Evolutionary conservation across 2,329 filamentous ascomycete species (phyloP).

Genomic region (Paraconiothyrium brasiliense): DNA sequence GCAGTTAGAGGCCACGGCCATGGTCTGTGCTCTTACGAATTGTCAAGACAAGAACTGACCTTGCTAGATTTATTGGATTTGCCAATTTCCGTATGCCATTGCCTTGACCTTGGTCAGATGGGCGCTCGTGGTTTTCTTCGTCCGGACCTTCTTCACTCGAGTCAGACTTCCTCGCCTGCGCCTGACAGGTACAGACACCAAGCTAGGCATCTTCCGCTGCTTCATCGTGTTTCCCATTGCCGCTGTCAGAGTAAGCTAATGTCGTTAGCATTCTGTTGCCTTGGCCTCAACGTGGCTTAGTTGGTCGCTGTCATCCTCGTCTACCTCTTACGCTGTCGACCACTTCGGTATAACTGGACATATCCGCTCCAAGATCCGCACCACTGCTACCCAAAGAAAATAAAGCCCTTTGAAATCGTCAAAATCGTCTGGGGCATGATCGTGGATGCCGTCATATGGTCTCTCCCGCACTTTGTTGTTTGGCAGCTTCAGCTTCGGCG

Average conservation of each 20-base stretch:
- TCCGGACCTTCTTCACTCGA: conserved; percentile 35
- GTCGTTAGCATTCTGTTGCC: conserved; percentile 28
- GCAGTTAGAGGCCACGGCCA: conserved; percentile 26
- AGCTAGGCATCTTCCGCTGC: not conserved
- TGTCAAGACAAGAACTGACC: conserved; percentile 14
- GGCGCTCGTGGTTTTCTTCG: conserved; percentile 38
- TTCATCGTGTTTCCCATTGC: not conserved
- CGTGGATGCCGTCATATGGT: conserved; percentile 34
- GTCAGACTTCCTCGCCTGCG: conserved; percentile 29
- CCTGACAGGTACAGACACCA: conserved; percentile 27
- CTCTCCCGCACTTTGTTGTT: conserved; percentile 36
- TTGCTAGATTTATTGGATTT: conserved; percentile 34
- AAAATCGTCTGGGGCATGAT: conserved; percentile 24
- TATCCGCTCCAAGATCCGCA: conserved; percentile 23
- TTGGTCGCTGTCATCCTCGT: conserved; percentile 21
- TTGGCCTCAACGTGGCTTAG: conserved; percentile 23
- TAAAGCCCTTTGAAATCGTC: conserved; percentile 21
- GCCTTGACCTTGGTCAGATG: conserved; percentile 29
- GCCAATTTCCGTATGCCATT: conserved; percentile 31
- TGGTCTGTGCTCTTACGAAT: conserved; percentile 20
- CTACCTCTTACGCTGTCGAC: conserved; percentile 32
- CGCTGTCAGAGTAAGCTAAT: conserved; percentile 23
- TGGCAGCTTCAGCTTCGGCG: conserved; percentile 34
- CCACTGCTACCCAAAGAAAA: conserved; percentile 28
- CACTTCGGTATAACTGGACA: conserved; percentile 34